These are phyloP conservation scores for Chenopodium suecicum DNA, from an alignment of 148 eudicot species.

Conservation along the genomic window DNA sequence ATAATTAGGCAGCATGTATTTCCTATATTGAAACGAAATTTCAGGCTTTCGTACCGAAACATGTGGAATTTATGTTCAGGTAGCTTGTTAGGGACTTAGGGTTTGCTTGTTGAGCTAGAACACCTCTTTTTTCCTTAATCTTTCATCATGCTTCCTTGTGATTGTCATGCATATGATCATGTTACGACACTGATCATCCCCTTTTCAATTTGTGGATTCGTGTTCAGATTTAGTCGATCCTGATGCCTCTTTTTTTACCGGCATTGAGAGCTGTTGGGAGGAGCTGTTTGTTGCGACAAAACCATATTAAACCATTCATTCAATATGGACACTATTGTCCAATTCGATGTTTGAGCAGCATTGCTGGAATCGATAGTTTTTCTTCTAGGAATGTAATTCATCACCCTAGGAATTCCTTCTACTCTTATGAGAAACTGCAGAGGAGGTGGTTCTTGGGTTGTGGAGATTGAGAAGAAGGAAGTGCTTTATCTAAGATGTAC, in stretches of 20 bases:
- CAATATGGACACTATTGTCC: conserved; percentile 28
- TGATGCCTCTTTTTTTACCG: conserved; percentile 45
- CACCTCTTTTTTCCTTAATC: neutral
- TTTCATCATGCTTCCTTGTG: neutral
- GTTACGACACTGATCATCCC: neutral
- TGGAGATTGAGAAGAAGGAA: conserved; percentile 86
- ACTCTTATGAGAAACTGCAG: conserved; percentile 31
- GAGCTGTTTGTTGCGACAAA: conserved; percentile 26
- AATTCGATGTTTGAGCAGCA: conserved; percentile 44
- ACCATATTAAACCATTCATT: conserved; percentile 23
- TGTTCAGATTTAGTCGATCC: neutral
- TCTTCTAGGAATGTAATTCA: conserved; percentile 18
- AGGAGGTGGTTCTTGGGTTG: conserved; percentile 74
- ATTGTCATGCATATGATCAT: neutral
- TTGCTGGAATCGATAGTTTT: conserved; percentile 33
- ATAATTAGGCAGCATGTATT: too few species aligned
- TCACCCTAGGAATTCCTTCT: neutral
- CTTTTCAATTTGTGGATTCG: neutral
- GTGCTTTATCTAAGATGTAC: conserved; percentile 52
- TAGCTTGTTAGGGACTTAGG: neutral
- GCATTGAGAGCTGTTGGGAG: conserved; percentile 48
- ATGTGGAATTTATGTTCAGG: neutral
- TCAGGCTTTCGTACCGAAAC: too few species aligned
- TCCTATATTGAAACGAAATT: too few species aligned
- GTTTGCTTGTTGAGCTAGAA: neutral